These are phyloP conservation scores for Pulveroboletus sp. DNA, from an alignment of 768 basidiomycete genomes.

Conservation along the genomic window DNA sequence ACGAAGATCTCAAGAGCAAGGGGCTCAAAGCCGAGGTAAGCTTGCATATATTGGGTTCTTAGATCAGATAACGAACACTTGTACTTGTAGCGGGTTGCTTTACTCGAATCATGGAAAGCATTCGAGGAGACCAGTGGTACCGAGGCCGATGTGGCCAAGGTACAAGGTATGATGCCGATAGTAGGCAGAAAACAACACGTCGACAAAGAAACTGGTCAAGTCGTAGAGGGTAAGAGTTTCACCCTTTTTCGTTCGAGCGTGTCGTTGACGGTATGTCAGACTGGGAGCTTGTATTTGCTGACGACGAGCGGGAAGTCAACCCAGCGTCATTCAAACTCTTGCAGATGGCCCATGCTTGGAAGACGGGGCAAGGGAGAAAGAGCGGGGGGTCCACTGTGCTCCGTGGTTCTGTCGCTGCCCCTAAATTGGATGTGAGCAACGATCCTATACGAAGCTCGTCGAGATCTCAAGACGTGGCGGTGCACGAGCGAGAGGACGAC, in stretches of 20 bases:
- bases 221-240: slow-evolving; percentile 66
- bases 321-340: slow-evolving; percentile 94
- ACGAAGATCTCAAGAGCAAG: slow-evolving; percentile 78
- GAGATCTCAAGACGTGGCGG: slow-evolving; percentile 19
- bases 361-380: slow-evolving; percentile 46
- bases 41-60: not conserved
- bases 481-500: slow-evolving; percentile 24
- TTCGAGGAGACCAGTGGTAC: slow-evolving; percentile 84
- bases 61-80: not conserved
- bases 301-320: slow-evolving; percentile 92
- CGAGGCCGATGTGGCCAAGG: slow-evolving; percentile 68
- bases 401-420: slow-evolving; percentile 48
- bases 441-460: slow-evolving; percentile 6
- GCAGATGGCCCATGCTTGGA: slow-evolving; percentile 94
- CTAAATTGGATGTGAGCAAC: slow-evolving; percentile 12
- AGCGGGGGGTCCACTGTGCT: slow-evolving; percentile 32
- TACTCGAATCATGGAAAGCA: slow-evolving; percentile 93
- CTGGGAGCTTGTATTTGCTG: slow-evolving; percentile 93
- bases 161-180: slow-evolving; percentile 90
- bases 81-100: slow-evolving; percentile 67
- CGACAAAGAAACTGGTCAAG: slow-evolving; percentile 79
- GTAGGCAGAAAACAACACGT: slow-evolving; percentile 80
- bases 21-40: slow-evolving; percentile 85
- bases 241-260: not conserved
- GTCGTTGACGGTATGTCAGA: slow-evolving; percentile 42